Percentiles rank a stretch among this genome's conserved stretches.
phyloP scores from a whole-genome alignment of 257 asterid species.

The Henckelia pumila region DNA sequence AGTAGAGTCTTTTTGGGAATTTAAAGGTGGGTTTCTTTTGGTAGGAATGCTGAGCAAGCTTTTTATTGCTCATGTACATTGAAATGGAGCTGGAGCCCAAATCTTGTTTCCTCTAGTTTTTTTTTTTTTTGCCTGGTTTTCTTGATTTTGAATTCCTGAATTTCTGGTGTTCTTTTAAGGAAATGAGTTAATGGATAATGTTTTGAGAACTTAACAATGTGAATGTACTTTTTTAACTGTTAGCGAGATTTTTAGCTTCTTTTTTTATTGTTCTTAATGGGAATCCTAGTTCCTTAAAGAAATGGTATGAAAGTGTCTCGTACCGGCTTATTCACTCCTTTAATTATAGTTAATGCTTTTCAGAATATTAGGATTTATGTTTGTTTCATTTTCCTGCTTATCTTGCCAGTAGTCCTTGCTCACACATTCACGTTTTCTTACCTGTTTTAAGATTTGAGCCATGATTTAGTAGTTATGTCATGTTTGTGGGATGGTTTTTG shows the following conservation, averaged over 20 bases:
- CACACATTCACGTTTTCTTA: conserved; percentile 2
- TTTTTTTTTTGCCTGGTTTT: background rate
- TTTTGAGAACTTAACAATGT: conserved; percentile 28
- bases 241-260: conserved; percentile 28
- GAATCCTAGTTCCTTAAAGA: conserved; percentile 22
- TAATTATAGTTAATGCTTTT: conserved; percentile 39
- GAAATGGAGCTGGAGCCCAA: conserved; percentile 15
- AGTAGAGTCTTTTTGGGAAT: conserved; percentile 13
- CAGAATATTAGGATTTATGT: conserved; percentile 17
- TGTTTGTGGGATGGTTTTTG: conserved; percentile 33
- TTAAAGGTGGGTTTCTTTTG: conserved; percentile 27
- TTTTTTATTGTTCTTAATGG: conserved; percentile 33
- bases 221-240: conserved; percentile 25
- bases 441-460: conserved; percentile 10
- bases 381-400: background rate
- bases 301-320: background rate
- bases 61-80: background rate
- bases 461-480: conserved; percentile 11
- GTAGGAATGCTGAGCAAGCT: background rate
- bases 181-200: conserved; percentile 13
- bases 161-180: conserved; percentile 23
- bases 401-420: conserved; percentile 12
- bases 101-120: conserved; percentile 4
- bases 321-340: background rate
- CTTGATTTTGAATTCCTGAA: conserved; percentile 11